phyloP scores from a whole-genome alignment of 345 rosid species.

The Cochlearia excelsa region DNA sequence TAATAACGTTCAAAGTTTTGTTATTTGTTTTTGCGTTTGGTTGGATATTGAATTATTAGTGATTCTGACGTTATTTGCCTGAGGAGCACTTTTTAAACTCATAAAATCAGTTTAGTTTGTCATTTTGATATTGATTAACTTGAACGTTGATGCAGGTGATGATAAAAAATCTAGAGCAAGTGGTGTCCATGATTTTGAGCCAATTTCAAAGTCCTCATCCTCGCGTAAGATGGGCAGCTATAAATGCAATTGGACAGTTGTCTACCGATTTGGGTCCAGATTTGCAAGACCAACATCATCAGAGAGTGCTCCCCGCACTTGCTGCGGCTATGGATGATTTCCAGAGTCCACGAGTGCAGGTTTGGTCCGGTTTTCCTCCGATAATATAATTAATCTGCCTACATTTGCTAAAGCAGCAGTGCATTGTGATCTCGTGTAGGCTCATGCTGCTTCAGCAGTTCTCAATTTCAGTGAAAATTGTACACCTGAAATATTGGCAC shows the following conservation, averaged over 20 bases:
- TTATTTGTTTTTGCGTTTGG: neutral
- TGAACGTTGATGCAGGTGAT: slow-evolving; percentile 54
- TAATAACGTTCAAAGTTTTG: neutral
- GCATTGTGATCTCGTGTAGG: slow-evolving; percentile 48
- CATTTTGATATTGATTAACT: slow-evolving; percentile 6
- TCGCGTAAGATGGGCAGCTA: slow-evolving; percentile 98
- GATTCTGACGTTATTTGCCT: too few species aligned
- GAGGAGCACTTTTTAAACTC: too few species aligned
- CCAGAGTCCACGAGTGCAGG: slow-evolving; percentile 98
- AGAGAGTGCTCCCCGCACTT: slow-evolving; percentile 76
- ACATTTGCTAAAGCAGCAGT: slow-evolving; percentile 1
- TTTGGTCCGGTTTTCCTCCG: slow-evolving; percentile 28
- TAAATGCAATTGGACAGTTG: slow-evolving; percentile 95
- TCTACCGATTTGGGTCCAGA: slow-evolving; percentile 99
- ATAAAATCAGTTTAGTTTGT: slow-evolving; percentile 5
- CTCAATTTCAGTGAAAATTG: slow-evolving; percentile 99
- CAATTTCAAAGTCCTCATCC: slow-evolving; percentile 85
- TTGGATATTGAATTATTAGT: too few species aligned
- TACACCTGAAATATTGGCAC: slow-evolving; percentile 89
- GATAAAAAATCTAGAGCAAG: slow-evolving; percentile 86
- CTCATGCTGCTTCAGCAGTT: slow-evolving; percentile 99
- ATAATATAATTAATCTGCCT: neutral
- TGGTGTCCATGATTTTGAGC: slow-evolving; percentile 76
- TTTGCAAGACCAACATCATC: slow-evolving; percentile 92
- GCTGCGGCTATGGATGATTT: slow-evolving; percentile 95